Evolutionary conservation across 306 rosid species (phyloP).

Genomic region (Rosa rugosa): DNA sequence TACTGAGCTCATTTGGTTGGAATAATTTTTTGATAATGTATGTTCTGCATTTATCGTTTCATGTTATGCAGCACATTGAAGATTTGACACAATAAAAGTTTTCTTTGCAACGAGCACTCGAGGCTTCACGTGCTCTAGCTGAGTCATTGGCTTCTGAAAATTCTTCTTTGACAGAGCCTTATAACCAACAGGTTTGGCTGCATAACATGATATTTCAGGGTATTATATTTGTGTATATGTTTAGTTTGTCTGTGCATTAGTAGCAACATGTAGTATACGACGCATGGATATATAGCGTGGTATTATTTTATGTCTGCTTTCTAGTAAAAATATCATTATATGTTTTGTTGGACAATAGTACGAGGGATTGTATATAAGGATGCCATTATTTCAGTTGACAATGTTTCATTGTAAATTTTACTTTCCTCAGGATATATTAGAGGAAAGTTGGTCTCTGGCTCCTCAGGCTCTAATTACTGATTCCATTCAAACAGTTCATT

Average conservation of each 20-base stretch:
- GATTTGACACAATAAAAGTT: constrained; percentile 92
- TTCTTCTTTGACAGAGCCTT: constrained; percentile 85
- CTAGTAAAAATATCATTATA: neutral
- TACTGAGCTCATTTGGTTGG: neutral
- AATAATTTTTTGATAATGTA: neutral
- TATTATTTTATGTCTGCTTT: neutral
- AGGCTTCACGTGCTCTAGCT: constrained; percentile 70
- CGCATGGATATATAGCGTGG: neutral
- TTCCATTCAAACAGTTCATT: too few relatives aligned
- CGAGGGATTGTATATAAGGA: too few relatives aligned
- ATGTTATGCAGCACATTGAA: constrained; percentile 80
- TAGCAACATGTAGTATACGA: neutral
- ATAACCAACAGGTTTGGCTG: constrained; percentile 82
- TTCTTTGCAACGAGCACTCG: constrained; percentile 87
- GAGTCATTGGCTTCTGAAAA: constrained; percentile 95
- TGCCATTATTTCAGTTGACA: too few relatives aligned
- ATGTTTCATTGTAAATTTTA: too few relatives aligned
- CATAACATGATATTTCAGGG: constrained; percentile 8
- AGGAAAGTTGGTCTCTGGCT: too few relatives aligned
- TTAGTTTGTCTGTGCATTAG: neutral
- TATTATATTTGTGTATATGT: constrained; percentile 14
- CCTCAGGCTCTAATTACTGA: too few relatives aligned
- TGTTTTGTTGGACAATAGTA: neutral
- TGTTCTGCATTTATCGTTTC: constrained; percentile 6
- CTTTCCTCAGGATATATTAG: too few relatives aligned